These are phyloP conservation scores for Melaleuca quinquenervia DNA, from an alignment of 345 rosid genomes.

Conservation along the genomic window DNA sequence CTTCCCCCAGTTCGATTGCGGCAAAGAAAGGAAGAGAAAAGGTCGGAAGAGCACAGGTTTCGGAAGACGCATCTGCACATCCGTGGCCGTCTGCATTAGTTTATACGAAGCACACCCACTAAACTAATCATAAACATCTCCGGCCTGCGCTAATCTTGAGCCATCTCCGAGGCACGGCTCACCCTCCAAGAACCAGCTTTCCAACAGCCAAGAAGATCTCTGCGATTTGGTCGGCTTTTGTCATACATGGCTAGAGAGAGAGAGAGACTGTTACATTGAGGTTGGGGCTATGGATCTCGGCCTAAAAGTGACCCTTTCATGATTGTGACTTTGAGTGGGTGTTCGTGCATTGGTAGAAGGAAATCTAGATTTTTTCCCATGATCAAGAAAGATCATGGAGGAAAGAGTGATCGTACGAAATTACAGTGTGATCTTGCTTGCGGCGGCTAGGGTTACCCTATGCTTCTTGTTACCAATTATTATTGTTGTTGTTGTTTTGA, in stretches of 20 bases:
- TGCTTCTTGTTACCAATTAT: background rate
- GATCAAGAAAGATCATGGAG: background rate
- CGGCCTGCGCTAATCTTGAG: background rate
- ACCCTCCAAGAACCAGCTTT: background rate
- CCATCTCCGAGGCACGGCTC: background rate
- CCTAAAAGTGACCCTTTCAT: background rate
- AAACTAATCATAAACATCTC: background rate
- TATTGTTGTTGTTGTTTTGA: background rate
- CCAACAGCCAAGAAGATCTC: constrained; percentile 16
- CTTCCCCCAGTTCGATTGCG: background rate
- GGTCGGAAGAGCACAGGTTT: background rate
- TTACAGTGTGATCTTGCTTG: background rate
- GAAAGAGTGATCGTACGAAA: background rate
- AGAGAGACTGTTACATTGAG: background rate
- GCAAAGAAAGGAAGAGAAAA: background rate
- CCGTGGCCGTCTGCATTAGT: background rate
- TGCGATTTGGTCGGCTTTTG: constrained; percentile 37
- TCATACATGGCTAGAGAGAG: background rate
- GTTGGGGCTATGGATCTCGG: background rate
- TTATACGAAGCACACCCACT: background rate
- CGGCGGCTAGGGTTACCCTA: background rate
- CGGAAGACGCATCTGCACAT: background rate
- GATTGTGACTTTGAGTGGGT: background rate
- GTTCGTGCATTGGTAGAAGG: background rate
- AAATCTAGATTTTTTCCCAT: background rate